A percentile compares a stretch with the other conserved stretches of the same genome.
Conservation (phyloP, 208 protist species). For the Acanthamoeba lenticulata region DNA sequence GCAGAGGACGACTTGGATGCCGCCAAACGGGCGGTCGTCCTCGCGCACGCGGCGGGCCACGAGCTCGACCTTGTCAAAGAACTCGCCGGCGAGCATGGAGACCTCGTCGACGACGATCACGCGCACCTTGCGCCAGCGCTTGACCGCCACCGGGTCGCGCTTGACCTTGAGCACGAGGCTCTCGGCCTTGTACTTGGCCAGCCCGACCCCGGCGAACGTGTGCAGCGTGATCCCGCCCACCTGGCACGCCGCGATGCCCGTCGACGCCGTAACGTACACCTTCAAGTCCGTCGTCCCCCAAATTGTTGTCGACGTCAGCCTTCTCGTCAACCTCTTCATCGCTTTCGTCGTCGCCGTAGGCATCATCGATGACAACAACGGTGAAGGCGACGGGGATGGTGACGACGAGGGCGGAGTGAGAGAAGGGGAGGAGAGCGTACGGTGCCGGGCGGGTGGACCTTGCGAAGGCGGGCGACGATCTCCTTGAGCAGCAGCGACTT, state of each 20-base stretch:
- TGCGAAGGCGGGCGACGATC: constrained; percentile 60
- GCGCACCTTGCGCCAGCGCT: constrained; percentile 21
- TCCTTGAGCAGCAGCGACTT: constrained; percentile 81
- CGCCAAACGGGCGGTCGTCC: constrained; percentile 52
- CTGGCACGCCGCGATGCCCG: constrained; percentile 82
- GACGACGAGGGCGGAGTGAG: too few species aligned
- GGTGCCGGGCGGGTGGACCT: constrained; percentile 56
- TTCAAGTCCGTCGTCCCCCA: neutral
- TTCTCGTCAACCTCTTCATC: too few species aligned
- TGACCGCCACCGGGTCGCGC: constrained; percentile 1
- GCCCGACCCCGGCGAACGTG: constrained; percentile 70
- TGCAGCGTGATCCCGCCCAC: constrained; percentile 83
- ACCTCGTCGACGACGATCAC: constrained; percentile 51
- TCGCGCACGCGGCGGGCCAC: constrained; percentile 15
- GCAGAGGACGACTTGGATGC: constrained; percentile 61
- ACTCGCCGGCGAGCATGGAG: constrained; percentile 34
- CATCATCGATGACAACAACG: too few species aligned
- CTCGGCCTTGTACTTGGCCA: constrained; percentile 62
- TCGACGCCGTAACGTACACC: constrained; percentile 78
- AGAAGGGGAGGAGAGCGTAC: too few species aligned
- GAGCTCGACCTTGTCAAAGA: constrained; percentile 58
- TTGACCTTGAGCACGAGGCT: constrained; percentile 52
- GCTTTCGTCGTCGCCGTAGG: too few species aligned
- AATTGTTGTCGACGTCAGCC: neutral
- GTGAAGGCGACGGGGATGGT: too few species aligned